Evolutionary conservation across 2,329 filamentous ascomycete genomes (phyloP).

Genomic region (Aspergillus sp.): DNA sequence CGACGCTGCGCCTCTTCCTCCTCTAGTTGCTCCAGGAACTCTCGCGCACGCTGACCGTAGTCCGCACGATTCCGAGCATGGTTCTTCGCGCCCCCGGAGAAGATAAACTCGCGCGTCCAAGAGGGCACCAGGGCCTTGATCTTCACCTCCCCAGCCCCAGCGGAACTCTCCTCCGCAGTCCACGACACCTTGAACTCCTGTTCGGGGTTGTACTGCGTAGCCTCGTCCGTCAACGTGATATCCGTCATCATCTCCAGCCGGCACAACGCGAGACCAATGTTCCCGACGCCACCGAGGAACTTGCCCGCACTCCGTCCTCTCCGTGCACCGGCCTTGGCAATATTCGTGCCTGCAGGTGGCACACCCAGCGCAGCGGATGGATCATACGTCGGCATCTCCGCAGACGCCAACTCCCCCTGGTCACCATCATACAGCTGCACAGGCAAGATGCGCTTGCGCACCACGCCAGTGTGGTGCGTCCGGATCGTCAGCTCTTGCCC

Average conservation of each 20-base stretch:
- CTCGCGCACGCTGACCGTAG: slow-evolving; percentile 35
- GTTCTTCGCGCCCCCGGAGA: slow-evolving; percentile 39
- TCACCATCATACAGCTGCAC: slow-evolving; percentile 65
- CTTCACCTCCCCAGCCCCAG: slow-evolving; percentile 43
- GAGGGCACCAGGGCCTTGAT: slow-evolving; percentile 80
- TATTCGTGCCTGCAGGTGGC: slow-evolving; percentile 48
- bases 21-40: slow-evolving; percentile 37
- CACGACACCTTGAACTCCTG: slow-evolving; percentile 63
- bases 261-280: slow-evolving; percentile 83
- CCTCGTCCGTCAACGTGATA: slow-evolving; percentile 67
- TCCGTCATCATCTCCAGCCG: slow-evolving; percentile 90
- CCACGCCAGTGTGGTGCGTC: slow-evolving; percentile 89
- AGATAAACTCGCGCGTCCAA: slow-evolving; percentile 60
- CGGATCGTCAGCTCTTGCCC: slow-evolving; percentile 96
- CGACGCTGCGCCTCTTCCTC: slow-evolving; percentile 31
- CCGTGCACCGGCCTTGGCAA: slow-evolving; percentile 51
- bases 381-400: slow-evolving; percentile 48
- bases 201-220: slow-evolving; percentile 57
- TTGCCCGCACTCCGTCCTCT: slow-evolving; percentile 73
- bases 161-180: slow-evolving; percentile 45
- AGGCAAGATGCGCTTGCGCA: slow-evolving; percentile 85
- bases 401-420: slow-evolving; percentile 42
- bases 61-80: slow-evolving; percentile 20
- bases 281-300: slow-evolving; percentile 75
- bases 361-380: slow-evolving; percentile 24